Evolutionary conservation across 2,329 filamentous ascomycete species (phyloP).

Genomic region (Diaporthe ampelina): DNA sequence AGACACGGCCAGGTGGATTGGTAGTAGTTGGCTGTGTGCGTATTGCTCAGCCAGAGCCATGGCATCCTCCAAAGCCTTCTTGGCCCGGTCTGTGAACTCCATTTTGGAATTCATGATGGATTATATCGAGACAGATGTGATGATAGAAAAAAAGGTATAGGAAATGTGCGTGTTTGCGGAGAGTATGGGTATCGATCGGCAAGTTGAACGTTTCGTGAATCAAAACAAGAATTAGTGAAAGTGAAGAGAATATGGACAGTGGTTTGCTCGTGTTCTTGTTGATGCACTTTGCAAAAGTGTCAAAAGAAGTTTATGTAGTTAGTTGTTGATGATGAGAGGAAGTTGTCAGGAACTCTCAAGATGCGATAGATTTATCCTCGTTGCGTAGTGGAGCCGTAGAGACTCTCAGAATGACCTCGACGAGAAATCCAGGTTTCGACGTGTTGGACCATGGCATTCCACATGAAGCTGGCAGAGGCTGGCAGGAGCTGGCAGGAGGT

Average conservation of each 20-base stretch:
- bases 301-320: neutral
- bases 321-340: neutral
- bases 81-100: constrained; percentile 94
- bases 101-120: constrained; percentile 79
- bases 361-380: constrained; percentile 37
- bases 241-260: constrained; percentile 32
- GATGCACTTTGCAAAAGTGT: constrained; percentile 3
- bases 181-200: constrained; percentile 32
- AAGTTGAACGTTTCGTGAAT: constrained; percentile 3
- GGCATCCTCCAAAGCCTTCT: constrained; percentile 90
- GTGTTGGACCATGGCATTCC: constrained; percentile 29
- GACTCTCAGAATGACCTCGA: constrained; percentile 28
- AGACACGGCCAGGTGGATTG: constrained; percentile 88
- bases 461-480: constrained; percentile 37
- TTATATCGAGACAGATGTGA: constrained; percentile 41
- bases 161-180: constrained; percentile 24
- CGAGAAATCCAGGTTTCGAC: constrained; percentile 8
- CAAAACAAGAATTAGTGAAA: constrained; percentile 25
- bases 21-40: constrained; percentile 89
- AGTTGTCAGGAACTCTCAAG: neutral
- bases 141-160: neutral
- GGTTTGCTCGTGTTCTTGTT: constrained; percentile 32
- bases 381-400: constrained; percentile 36
- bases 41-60: constrained; percentile 91
- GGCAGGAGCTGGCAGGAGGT: constrained; percentile 21